These are phyloP conservation scores for Moniliophthora roreri DNA, from an alignment of 1,284 basidiomycete species.

Conservation along the genomic window DNA sequence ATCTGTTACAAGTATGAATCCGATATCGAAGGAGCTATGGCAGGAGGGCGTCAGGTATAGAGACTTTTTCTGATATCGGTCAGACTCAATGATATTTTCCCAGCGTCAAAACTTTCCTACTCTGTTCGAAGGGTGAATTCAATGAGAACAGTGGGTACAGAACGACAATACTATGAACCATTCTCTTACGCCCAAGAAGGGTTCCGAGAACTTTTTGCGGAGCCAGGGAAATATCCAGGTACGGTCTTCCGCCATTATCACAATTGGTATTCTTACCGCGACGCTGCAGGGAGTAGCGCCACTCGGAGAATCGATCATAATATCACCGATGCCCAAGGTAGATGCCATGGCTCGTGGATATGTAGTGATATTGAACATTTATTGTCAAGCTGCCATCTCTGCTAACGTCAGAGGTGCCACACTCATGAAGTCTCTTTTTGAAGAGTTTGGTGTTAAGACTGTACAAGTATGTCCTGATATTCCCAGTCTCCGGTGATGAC, in stretches of 20 bases:
- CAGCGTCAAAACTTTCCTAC: slow-evolving; percentile 10
- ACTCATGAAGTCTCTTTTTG: slow-evolving; percentile 8
- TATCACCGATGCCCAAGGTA: slow-evolving; percentile 7
- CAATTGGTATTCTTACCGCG: too few relatives aligned
- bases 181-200: not conserved
- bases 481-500: not conserved
- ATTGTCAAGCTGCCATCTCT: slow-evolving; percentile 2
- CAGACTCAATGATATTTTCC: not conserved
- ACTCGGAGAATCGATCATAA: slow-evolving; percentile 11
- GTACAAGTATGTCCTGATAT: not conserved
- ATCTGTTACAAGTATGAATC: not conserved
- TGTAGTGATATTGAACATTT: not conserved
- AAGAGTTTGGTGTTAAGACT: slow-evolving; percentile 9
- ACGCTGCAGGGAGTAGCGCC: slow-evolving; percentile 1
- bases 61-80: not conserved
- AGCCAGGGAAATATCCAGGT: slow-evolving; percentile 10
- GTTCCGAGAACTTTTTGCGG: slow-evolving; percentile 10
- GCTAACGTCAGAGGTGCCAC: slow-evolving; percentile 10
- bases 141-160: slow-evolving; percentile 1
- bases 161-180: not conserved
- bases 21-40: slow-evolving; percentile 9
- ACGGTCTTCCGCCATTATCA: too few relatives aligned
- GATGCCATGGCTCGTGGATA: too few relatives aligned
- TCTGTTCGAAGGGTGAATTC: slow-evolving; percentile 11
- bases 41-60: slow-evolving; percentile 10